Evolutionary conservation across 805 yeast species (phyloP).

Genomic region (Wickerhamiella azyma): DNA sequence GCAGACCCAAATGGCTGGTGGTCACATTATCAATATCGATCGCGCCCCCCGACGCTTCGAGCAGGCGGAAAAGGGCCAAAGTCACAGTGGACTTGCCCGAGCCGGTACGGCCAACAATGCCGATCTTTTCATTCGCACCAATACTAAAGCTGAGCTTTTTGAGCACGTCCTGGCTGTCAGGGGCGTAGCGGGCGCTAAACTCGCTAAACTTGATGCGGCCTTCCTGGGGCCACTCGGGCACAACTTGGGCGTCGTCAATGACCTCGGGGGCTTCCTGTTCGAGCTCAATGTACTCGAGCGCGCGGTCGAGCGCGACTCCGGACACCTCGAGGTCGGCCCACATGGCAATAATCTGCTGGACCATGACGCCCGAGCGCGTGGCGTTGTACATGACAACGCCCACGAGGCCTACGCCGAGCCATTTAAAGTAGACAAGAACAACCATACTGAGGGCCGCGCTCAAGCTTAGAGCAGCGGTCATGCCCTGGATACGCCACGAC

Average conservation of each 20-base stretch:
- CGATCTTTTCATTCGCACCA: constrained; percentile 67
- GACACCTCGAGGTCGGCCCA: constrained; percentile 87
- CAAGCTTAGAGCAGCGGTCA: constrained; percentile 70
- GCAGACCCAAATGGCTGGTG: constrained; percentile 54
- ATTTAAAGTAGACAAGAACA: constrained; percentile 42
- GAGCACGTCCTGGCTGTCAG: constrained; percentile 64
- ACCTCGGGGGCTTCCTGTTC: constrained; percentile 73
- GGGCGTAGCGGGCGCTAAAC: constrained; percentile 69
- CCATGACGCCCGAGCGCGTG: constrained; percentile 67
- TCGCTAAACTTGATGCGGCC: constrained; percentile 58
- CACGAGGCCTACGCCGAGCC: constrained; percentile 67
- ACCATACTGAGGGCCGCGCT: constrained; percentile 68
- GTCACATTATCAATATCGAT: constrained; percentile 63
- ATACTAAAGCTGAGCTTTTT: constrained; percentile 51
- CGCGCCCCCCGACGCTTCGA: constrained; percentile 57
- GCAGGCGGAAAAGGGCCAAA: constrained; percentile 54
- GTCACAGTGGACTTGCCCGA: constrained; percentile 88
- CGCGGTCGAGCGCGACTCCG: constrained; percentile 74
- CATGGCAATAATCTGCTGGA: constrained; percentile 85
- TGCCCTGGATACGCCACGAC: constrained; percentile 70
- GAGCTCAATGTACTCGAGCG: constrained; percentile 67
- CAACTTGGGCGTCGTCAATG: constrained; percentile 54
- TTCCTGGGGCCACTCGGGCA: constrained; percentile 52
- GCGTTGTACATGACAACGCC: constrained; percentile 85
- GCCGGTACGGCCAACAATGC: constrained; percentile 95